A percentile compares a stretch with the other conserved stretches of the same genome.
phyloP scores from a whole-genome alignment of 2,329 filamentous ascomycete genomes.

The Fusarium longipes region DNA sequence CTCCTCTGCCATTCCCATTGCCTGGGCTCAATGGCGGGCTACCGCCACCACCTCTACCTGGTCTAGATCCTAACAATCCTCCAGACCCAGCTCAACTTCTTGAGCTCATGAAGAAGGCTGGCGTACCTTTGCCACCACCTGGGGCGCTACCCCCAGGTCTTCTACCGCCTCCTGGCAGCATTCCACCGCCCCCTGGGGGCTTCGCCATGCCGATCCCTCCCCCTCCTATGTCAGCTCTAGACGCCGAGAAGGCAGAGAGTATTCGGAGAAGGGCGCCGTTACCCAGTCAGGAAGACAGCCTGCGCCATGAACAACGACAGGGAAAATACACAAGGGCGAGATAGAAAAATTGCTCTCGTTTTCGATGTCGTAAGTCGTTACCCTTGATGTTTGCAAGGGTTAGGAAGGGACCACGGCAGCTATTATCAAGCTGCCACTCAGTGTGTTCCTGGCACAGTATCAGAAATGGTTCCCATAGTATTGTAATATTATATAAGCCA shows the following conservation, averaged over 20 bases:
- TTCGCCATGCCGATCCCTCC: constrained; percentile 53
- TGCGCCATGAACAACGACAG: constrained; percentile 78
- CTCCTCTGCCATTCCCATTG: constrained; percentile 66
- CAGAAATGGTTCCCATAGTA: neutral
- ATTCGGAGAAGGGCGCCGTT: constrained; percentile 71
- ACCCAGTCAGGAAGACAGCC: constrained; percentile 85
- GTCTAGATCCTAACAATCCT: constrained; percentile 69
- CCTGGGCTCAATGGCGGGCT: constrained; percentile 60
- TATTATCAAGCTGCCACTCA: constrained; percentile 1
- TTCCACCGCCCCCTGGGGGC: constrained; percentile 50
- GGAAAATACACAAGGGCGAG: constrained; percentile 69
- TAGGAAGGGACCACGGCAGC: constrained; percentile 17
- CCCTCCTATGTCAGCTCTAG: constrained; percentile 53
- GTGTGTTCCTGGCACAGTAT: neutral
- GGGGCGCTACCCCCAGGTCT: constrained; percentile 58
- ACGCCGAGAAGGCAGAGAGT: constrained; percentile 49
- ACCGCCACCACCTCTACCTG: constrained; percentile 63
- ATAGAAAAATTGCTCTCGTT: constrained; percentile 45
- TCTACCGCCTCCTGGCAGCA: constrained; percentile 54
- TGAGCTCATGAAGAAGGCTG: constrained; percentile 74
- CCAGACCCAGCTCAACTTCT: constrained; percentile 70
- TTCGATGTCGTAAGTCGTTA: constrained; percentile 33
- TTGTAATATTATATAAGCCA: constrained; percentile 19
- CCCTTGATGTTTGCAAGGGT: constrained; percentile 43
- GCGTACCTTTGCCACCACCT: constrained; percentile 69